Evolutionary conservation across 257 asterid genomes (phyloP), one percentile per base, ranked within the genome.

Genomic region (Linderniella brevidens): DNA sequence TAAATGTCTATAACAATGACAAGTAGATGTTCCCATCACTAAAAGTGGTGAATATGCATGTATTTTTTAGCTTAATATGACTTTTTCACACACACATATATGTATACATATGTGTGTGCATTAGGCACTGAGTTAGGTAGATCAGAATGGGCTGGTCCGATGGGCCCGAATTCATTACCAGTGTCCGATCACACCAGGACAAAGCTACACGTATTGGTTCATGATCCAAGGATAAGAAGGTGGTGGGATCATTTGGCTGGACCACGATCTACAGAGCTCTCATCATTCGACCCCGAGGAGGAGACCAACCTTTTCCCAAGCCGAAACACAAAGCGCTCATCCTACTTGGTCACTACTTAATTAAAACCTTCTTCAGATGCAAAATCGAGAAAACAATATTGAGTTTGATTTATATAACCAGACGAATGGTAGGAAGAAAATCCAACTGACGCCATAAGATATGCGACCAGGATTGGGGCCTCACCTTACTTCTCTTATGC

Each of bases 391-490:
- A 25, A 25, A 6, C 32, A 25, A 25, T 15, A 2, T 6, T 6
- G 32, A 42, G 17, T 11, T 38, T 11, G 14, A 38, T n/a, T n/a
- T 0, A 43, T 15, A 38, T 58, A 66, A 70, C 59, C 57, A 83
- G 95, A 95, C 43, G 92, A 88, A 69, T 88, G 98, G 98, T 88
- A 95, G 98, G 71, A 88, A 35, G 86, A 75, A 9, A 74, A 88
- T 56, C 93, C 94, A 39, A 74, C 83, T 10, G 92, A 78, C 40
- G 94, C 80, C 13, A 58, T 88, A n/a, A 67, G 79, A 48, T 51
- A 78, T 48, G 95, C 98, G 16, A 73, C 69, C 8, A 64, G 78
- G 65, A 83, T 92, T 1, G 98, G 98, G 36, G 87, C 75, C 5
- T 56, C 78, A 35, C 98, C 95, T 16, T 78, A 84, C 43, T 57